These are phyloP conservation scores for Xylariaceae sp. DNA, from an alignment of 2,329 filamentous ascomycete genomes.

Conservation along the genomic window DNA sequence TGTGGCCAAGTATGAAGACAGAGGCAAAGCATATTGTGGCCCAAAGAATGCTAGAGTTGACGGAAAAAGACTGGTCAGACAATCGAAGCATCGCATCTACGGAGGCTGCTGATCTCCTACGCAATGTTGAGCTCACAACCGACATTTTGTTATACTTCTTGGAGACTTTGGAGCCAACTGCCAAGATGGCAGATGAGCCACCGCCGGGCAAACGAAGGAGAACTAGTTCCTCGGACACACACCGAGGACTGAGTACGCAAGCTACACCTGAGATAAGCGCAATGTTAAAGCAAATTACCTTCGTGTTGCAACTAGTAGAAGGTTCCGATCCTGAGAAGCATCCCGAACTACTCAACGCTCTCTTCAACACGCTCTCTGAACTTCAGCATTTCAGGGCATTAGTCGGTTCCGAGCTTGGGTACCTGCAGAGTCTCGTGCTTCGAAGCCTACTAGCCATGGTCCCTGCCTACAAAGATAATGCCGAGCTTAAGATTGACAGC, in stretches of 20 bases:
- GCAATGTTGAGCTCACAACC: slow-evolving; percentile 68
- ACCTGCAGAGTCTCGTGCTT: slow-evolving; percentile 81
- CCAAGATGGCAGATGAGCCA: slow-evolving; percentile 66
- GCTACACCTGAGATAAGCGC: slow-evolving; percentile 62
- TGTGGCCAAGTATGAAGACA: slow-evolving; percentile 70
- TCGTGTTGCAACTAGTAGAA: slow-evolving; percentile 86
- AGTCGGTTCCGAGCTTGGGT: slow-evolving; percentile 81
- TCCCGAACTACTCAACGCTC: slow-evolving; percentile 67
- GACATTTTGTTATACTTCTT: slow-evolving; percentile 69
- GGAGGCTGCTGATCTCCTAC: slow-evolving; percentile 68
- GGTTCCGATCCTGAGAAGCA: slow-evolving; percentile 71
- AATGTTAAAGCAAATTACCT: slow-evolving; percentile 71
- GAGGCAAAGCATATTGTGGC: slow-evolving; percentile 58
- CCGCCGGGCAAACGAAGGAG: slow-evolving; percentile 75
- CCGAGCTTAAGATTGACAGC: slow-evolving; percentile 64
- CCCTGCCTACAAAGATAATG: slow-evolving; percentile 63
- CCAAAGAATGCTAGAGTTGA: slow-evolving; percentile 58
- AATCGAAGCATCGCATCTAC: slow-evolving; percentile 43
- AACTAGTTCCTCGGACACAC: slow-evolving; percentile 67
- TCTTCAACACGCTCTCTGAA: slow-evolving; percentile 83
- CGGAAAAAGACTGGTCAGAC: slow-evolving; percentile 42
- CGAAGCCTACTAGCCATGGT: slow-evolving; percentile 80
- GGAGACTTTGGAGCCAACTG: slow-evolving; percentile 67
- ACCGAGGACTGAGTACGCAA: slow-evolving; percentile 55
- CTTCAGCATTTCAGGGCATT: slow-evolving; percentile 79